Evolutionary conservation across 495 filamentous ascomycete species (phyloP).

Genomic region (Aspergillus carlsbadensis): DNA sequence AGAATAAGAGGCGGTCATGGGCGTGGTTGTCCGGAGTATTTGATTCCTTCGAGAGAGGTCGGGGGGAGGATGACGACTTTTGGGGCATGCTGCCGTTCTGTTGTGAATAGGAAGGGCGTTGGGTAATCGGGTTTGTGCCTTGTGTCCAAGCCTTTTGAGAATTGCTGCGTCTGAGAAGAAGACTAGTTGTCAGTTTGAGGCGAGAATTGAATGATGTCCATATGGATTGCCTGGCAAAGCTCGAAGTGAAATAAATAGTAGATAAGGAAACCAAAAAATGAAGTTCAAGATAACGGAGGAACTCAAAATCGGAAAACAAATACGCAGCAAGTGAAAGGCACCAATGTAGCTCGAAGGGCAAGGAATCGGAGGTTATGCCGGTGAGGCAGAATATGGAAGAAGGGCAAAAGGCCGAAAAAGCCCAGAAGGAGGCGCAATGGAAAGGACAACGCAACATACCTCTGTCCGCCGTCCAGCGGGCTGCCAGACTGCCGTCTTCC

Average conservation of each 20-base stretch:
- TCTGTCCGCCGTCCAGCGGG: slow-evolving; percentile 53
- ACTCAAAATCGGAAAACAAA: too few species aligned
- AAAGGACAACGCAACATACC: slow-evolving; percentile 41
- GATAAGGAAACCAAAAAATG: background rate
- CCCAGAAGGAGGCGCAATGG: slow-evolving; percentile 10
- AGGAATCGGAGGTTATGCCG: slow-evolving; percentile 9
- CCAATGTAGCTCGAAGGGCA: background rate
- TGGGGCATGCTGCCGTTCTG: slow-evolving; percentile 55
- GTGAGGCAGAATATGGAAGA: slow-evolving; percentile 10
- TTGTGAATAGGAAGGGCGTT: slow-evolving; percentile 50
- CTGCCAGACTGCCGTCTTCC: slow-evolving; percentile 57
- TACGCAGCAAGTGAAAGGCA: background rate
- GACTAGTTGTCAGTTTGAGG: background rate
- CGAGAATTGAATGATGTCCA: background rate
- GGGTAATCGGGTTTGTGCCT: slow-evolving; percentile 65
- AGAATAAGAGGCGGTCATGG: slow-evolving; percentile 63
- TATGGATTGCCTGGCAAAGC: too few species aligned
- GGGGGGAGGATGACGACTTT: slow-evolving; percentile 42
- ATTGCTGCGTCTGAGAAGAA: slow-evolving; percentile 43
- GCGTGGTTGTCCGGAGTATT: slow-evolving; percentile 61
- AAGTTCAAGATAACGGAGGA: background rate
- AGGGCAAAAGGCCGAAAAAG: slow-evolving; percentile 10
- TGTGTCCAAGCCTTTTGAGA: slow-evolving; percentile 63
- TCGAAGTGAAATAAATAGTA: background rate
- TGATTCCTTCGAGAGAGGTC: slow-evolving; percentile 46